Conservation (phyloP, 768 basidiomycete species). For the Boletus rubropictus region DNA sequence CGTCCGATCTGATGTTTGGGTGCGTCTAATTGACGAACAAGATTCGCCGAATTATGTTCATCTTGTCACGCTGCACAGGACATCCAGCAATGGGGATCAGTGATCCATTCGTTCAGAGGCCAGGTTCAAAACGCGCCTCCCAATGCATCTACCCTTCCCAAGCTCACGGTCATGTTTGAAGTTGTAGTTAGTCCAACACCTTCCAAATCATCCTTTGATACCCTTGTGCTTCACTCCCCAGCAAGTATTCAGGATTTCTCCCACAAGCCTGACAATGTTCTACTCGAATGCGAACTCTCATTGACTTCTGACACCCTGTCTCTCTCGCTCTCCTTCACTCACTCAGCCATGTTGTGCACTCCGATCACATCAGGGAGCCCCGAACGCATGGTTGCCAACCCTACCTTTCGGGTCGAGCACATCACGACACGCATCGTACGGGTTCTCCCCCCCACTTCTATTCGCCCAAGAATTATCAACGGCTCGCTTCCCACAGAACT, state of each 20-base stretch:
- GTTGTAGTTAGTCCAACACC: constrained; percentile 4
- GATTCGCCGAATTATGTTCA: not conserved
- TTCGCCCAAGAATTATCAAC: constrained; percentile 2
- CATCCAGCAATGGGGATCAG: constrained; percentile 12
- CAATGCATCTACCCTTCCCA: constrained; percentile 17
- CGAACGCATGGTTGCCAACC: constrained; percentile 5
- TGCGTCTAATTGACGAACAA: constrained; percentile 7
- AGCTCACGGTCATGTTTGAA: constrained; percentile 19
- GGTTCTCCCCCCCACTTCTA: constrained; percentile 7
- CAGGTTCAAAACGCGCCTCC: not conserved
- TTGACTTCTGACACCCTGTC: constrained; percentile 16
- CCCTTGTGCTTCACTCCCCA: constrained; percentile 14
- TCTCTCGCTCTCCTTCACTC: constrained; percentile 19
- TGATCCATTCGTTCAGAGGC: constrained; percentile 8
- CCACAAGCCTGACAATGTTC: constrained; percentile 2
- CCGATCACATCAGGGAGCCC: not conserved
- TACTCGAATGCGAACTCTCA: constrained; percentile 13
- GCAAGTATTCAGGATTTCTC: constrained; percentile 2
- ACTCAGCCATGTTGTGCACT: constrained; percentile 19
- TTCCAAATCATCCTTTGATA: constrained; percentile 6
- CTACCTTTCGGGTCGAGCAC: constrained; percentile 12
- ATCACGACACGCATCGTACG: constrained; percentile 21
- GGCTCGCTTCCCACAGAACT: constrained; percentile 18
- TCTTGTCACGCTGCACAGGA: constrained; percentile 8
- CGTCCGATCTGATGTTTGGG: constrained; percentile 15